Percentiles rank a stretch among this genome's conserved stretches.
Conservation (phyloP, 1,284 basidiomycete genomes). For the Cutaneotrichosporon mucoides region DNA sequence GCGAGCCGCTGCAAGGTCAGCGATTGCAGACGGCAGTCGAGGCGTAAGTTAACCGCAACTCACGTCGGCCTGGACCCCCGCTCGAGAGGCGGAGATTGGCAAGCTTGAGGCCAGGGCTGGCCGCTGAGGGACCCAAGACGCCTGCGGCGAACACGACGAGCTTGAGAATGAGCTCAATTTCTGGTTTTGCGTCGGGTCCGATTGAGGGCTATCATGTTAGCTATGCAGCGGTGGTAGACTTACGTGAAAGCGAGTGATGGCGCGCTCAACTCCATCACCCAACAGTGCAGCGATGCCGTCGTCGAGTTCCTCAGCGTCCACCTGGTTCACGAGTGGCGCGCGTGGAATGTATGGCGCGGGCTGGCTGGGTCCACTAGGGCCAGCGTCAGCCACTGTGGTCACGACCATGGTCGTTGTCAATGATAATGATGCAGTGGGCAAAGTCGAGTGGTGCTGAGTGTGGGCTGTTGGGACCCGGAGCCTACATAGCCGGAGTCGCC, state of each 20-base stretch:
- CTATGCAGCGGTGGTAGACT: constrained; percentile 31
- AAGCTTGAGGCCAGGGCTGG: constrained; percentile 77
- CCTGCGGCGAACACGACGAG: constrained; percentile 78
- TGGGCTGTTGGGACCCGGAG: neutral
- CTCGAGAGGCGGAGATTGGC: constrained; percentile 64
- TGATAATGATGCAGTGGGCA: neutral
- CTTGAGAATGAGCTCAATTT: constrained; percentile 71
- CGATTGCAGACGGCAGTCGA: neutral
- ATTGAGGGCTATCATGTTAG: constrained; percentile 56
- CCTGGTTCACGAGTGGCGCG: constrained; percentile 77
- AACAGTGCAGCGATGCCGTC: constrained; percentile 79
- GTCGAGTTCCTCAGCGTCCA: constrained; percentile 90
- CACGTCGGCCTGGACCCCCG: constrained; percentile 7
- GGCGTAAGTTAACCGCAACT: neutral
- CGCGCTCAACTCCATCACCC: constrained; percentile 72
- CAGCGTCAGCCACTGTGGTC: neutral
- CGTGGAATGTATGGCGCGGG: constrained; percentile 33
- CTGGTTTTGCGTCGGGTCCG: constrained; percentile 68
- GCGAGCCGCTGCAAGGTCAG: constrained; percentile 35
- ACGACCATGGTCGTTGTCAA: neutral
- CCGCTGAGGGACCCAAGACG: constrained; percentile 75
- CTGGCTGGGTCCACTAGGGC: neutral
- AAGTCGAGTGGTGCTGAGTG: neutral
- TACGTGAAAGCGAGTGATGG: constrained; percentile 68
- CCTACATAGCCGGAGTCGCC: neutral